Percentiles rank a stretch among this genome's conserved stretches.
phyloP scores from a whole-genome alignment of 345 rosid species.

The Cochlearia excelsa region DNA sequence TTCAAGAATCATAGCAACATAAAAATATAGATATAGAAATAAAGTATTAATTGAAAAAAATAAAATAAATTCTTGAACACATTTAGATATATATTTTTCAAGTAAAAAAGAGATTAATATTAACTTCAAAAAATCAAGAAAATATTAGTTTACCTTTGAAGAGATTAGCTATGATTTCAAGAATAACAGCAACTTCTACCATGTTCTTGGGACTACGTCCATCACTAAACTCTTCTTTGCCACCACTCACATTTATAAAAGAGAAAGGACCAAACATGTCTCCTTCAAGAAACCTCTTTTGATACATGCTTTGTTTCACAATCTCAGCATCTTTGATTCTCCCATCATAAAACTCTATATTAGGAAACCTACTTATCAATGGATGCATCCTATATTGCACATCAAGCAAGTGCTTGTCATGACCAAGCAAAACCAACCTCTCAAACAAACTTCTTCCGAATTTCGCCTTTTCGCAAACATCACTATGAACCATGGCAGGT shows the following conservation, averaged over 20 bases:
- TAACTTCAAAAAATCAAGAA: no score
- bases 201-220: constrained; percentile 31
- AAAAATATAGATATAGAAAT: no score
- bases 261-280: constrained; percentile 43
- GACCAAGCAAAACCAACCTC: constrained; percentile 49
- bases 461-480: constrained; percentile 34
- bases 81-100: no score
- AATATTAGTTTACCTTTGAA: constrained; percentile 29
- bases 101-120: no score
- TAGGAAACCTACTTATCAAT: constrained; percentile 55
- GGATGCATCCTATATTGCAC: constrained; percentile 77
- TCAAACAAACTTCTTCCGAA: constrained; percentile 72
- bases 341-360: constrained; percentile 40
- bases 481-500: constrained; percentile 44
- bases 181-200: constrained; percentile 41
- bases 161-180: constrained; percentile 29
- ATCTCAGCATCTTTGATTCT: constrained; percentile 37
- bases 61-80: no score
- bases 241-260: constrained; percentile 37
- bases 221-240: constrained; percentile 28
- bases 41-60: no score
- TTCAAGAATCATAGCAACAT: no score
- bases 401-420: constrained; percentile 47
- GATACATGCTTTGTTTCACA: constrained; percentile 35
- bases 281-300: constrained; percentile 32